phyloP scores from a whole-genome alignment of 2,329 filamentous ascomycete species.

The Erysiphe neolycopersici region DNA sequence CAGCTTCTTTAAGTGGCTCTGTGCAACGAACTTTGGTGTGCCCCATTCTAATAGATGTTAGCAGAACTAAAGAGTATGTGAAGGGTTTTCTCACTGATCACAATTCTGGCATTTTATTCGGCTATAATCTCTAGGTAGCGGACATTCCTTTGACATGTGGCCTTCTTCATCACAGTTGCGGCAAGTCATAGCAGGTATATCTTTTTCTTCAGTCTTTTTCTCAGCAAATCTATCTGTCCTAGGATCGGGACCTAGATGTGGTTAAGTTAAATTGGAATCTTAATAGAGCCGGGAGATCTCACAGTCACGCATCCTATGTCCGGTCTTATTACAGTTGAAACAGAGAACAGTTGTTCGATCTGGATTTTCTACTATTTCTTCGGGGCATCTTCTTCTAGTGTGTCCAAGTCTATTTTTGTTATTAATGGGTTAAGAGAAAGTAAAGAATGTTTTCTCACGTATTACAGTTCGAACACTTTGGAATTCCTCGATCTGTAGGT shows the following conservation, averaged over 20 bases:
- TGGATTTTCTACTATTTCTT: constrained; percentile 25
- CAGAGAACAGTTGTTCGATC: constrained; percentile 26
- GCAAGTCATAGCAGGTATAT: constrained; percentile 18
- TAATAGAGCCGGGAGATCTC: constrained; percentile 11
- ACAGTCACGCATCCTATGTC: constrained; percentile 47
- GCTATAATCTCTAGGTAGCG: constrained; percentile 15
- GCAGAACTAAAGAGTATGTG: background rate
- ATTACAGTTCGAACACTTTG: constrained; percentile 21
- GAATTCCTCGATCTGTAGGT: constrained; percentile 28
- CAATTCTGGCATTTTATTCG: constrained; percentile 33
- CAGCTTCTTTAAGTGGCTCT: constrained; percentile 8
- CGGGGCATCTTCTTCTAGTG: constrained; percentile 27
- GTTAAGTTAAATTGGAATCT: background rate
- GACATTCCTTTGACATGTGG: constrained; percentile 29
- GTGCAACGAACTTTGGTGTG: constrained; percentile 18
- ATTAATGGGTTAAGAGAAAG: constrained; percentile 1
- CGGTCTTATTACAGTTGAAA: constrained; percentile 33
- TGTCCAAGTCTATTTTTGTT: constrained; percentile 22
- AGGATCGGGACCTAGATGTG: constrained; percentile 21
- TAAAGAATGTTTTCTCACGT: constrained; percentile 18
- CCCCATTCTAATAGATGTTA: constrained; percentile 7
- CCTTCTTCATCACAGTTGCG: constrained; percentile 36
- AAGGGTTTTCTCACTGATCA: constrained; percentile 9
- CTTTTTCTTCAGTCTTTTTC: constrained; percentile 31
- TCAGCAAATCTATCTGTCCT: constrained; percentile 38